These are phyloP conservation scores for Pouteria glomerata DNA, from an alignment of 148 eudicot species.

Conservation along the genomic window DNA sequence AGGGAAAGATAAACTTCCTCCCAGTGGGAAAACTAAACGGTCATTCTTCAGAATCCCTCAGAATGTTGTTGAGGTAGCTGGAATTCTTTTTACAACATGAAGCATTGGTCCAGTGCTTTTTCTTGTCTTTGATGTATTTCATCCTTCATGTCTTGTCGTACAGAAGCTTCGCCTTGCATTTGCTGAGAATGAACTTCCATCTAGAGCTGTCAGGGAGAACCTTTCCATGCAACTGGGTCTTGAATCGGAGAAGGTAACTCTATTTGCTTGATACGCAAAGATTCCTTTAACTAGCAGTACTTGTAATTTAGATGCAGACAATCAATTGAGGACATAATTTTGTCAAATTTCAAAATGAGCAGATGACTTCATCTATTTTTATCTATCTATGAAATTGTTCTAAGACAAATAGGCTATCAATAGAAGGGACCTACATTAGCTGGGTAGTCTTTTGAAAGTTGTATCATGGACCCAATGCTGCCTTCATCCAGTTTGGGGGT, in stretches of 20 bases:
- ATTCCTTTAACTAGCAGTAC: neutral
- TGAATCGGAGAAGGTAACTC: slow-evolving; percentile 67
- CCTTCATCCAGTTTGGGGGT: no score
- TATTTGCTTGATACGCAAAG: neutral
- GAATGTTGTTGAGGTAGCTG: slow-evolving; percentile 63
- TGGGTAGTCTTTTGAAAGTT: no score
- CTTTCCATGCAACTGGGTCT: slow-evolving; percentile 67
- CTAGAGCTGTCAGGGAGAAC: slow-evolving; percentile 46
- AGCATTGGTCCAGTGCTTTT: neutral
- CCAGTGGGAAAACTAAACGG: slow-evolving; percentile 28
- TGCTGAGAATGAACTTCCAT: slow-evolving; percentile 92
- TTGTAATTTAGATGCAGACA: neutral
- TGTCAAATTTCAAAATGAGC: neutral
- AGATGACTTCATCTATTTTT: neutral
- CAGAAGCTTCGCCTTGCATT: slow-evolving; percentile 90
- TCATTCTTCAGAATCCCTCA: slow-evolving; percentile 58
- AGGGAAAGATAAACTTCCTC: slow-evolving; percentile 19
- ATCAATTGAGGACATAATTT: neutral
- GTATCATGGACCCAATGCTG: no score
- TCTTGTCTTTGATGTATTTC: slow-evolving; percentile 1
- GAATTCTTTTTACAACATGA: neutral
- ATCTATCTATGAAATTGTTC: neutral
- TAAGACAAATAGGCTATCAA: neutral
- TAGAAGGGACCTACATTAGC: no score
- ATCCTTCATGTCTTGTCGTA: slow-evolving; percentile 17